Evolutionary conservation across 176 grass and related monocot genomes (phyloP).

Genomic region (Aegilops umbellulata): DNA sequence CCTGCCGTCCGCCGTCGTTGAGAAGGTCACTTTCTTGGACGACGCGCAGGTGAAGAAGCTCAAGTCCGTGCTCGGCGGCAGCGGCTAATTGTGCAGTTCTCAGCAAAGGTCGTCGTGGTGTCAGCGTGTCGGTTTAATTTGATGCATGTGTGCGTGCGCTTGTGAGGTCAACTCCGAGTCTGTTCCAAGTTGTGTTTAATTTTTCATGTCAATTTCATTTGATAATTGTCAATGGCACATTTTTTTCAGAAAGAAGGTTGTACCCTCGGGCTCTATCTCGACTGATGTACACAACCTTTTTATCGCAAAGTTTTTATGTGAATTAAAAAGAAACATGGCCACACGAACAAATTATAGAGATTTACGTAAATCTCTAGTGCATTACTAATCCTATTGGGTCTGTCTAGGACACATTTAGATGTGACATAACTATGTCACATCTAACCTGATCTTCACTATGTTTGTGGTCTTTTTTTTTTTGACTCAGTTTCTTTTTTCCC

Average conservation of each 20-base stretch:
- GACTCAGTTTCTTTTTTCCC: too few relatives aligned
- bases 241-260: neutral
- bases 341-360: too few relatives aligned
- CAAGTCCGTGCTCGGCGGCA: neutral
- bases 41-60: neutral
- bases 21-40: neutral
- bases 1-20: conserved; percentile 42
- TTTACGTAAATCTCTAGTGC: too few relatives aligned
- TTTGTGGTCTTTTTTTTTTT: too few relatives aligned
- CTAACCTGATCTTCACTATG: too few relatives aligned
- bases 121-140: neutral
- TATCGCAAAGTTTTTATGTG: too few relatives aligned
- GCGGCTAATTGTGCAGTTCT: neutral
- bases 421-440: too few relatives aligned
- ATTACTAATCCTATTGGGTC: too few relatives aligned
- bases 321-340: too few relatives aligned
- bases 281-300: too few relatives aligned
- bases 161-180: neutral
- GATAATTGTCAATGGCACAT: neutral
- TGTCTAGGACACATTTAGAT: too few relatives aligned
- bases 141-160: neutral
- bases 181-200: neutral
- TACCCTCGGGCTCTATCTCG: too few relatives aligned
- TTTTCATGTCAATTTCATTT: neutral
- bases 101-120: neutral